Conservation (phyloP, 1,139 yeast species). For the Zygotorulaspora mrakii region DNA sequence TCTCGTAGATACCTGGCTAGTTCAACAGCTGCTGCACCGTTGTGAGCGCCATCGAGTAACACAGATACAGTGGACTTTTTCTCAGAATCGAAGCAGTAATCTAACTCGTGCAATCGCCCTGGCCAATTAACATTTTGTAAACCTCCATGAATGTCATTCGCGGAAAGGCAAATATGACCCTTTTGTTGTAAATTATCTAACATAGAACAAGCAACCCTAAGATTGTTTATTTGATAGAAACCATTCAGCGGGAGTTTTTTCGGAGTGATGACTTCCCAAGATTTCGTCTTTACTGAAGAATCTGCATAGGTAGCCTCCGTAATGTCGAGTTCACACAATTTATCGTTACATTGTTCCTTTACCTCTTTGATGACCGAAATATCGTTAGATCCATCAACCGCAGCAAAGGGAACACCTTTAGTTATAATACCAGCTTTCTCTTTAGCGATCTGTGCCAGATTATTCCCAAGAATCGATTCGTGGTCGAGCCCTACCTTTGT, state of each 20-base stretch:
- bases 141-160: constrained; percentile 46
- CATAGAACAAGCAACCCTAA: constrained; percentile 64
- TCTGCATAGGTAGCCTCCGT: constrained; percentile 24
- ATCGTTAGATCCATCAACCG: constrained; percentile 68
- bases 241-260: constrained; percentile 55
- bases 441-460: constrained; percentile 58
- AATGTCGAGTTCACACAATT: constrained; percentile 29
- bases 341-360: constrained; percentile 32
- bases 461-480: constrained; percentile 65
- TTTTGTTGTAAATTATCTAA: constrained; percentile 39
- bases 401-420: constrained; percentile 49
- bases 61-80: constrained; percentile 36
- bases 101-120: constrained; percentile 54
- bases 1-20: constrained; percentile 46
- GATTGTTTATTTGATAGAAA: constrained; percentile 63
- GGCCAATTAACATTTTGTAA: constrained; percentile 54
- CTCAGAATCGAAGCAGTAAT: constrained; percentile 28
- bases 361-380: constrained; percentile 46
- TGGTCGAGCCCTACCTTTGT: constrained; percentile 87
- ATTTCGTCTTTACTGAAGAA: constrained; percentile 26
- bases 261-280: constrained; percentile 36
- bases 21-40: constrained; percentile 74
- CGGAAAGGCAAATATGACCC: constrained; percentile 26
- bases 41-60: constrained; percentile 90
- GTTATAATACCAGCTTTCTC: constrained; percentile 88